These are phyloP conservation scores for Pichiaceae sp. DNA, from an alignment of 1,139 yeast genomes.

Conservation along the genomic window DNA sequence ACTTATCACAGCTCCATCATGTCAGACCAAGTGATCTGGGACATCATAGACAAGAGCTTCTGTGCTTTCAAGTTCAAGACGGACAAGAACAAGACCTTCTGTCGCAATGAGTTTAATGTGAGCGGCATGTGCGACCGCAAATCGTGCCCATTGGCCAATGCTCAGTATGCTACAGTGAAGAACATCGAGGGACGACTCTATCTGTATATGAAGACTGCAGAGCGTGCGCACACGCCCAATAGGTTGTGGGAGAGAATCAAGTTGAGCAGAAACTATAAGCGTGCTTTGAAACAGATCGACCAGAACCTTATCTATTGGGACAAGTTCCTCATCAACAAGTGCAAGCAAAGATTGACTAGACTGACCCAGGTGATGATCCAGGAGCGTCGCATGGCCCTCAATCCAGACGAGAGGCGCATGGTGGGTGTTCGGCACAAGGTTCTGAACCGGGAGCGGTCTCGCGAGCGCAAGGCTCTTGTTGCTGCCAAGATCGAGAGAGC, in stretches of 20 bases:
- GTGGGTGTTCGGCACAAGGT: constrained; percentile 92
- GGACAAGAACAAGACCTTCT: constrained; percentile 47
- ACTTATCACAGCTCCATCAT: constrained; percentile 3
- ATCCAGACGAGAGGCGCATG: constrained; percentile 86
- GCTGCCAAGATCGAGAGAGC: constrained; percentile 97
- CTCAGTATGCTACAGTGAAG: constrained; percentile 91
- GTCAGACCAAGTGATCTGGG: constrained; percentile 39
- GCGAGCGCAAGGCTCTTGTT: constrained; percentile 92
- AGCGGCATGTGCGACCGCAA: constrained; percentile 87
- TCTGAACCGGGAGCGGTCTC: constrained; percentile 82
- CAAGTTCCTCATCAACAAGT: constrained; percentile 80
- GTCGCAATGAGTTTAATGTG: constrained; percentile 53
- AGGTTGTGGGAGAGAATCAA: constrained; percentile 92
- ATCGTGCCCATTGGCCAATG: constrained; percentile 93
- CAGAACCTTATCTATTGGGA: constrained; percentile 88
- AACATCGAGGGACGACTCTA: constrained; percentile 81
- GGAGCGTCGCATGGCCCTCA: constrained; percentile 87
- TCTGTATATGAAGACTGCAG: constrained; percentile 94
- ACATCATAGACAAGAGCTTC: constrained; percentile 50
- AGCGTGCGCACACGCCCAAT: constrained; percentile 91
- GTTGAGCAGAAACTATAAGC: constrained; percentile 78
- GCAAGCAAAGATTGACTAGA: constrained; percentile 92
- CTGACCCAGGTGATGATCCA: constrained; percentile 93
- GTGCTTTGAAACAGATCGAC: constrained; percentile 83
- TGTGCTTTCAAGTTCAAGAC: constrained; percentile 54